Evolutionary conservation across 441 rosid genomes (phyloP).

Genomic region (Arabidopsis lyrata): DNA sequence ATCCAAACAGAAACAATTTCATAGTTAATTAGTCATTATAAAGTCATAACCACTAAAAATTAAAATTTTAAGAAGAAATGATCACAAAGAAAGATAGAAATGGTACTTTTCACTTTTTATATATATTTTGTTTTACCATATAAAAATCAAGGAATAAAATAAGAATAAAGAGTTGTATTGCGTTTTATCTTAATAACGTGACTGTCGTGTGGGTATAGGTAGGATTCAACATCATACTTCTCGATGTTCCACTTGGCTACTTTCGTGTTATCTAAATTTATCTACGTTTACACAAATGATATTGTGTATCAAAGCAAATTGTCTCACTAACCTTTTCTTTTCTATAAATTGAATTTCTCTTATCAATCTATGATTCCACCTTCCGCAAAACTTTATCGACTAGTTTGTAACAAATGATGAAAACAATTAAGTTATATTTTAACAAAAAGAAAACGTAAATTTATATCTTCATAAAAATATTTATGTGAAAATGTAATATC

Average conservation of each 20-base stretch:
- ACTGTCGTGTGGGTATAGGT: slow-evolving; percentile 35
- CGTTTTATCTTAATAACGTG: slow-evolving; percentile 38
- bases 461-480: not conserved
- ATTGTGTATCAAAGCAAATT: not conserved
- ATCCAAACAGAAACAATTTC: slow-evolving; percentile 4
- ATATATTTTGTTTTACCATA: not conserved
- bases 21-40: not conserved
- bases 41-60: not conserved
- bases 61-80: not conserved
- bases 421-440: not conserved
- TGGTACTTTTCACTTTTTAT: not conserved
- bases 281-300: slow-evolving; percentile 28
- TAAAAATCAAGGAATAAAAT: slow-evolving; percentile 12
- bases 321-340: slow-evolving; percentile 4
- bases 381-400: not conserved
- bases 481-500: not conserved
- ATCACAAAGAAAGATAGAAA: not conserved
- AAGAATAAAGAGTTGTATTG: slow-evolving; percentile 29
- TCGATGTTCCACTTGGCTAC: slow-evolving; percentile 36
- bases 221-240: slow-evolving; percentile 42
- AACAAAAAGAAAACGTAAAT: not conserved
- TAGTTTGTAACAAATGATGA: slow-evolving; percentile 19
- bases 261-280: slow-evolving; percentile 32
- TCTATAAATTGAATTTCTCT: not conserved
- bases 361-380: not conserved